Percentiles rank a stretch among this genome's conserved stretches.
These are phyloP conservation scores for Epichloe typhina DNA, from an alignment of 2,329 filamentous ascomycete genomes.

Conservation along the genomic window DNA sequence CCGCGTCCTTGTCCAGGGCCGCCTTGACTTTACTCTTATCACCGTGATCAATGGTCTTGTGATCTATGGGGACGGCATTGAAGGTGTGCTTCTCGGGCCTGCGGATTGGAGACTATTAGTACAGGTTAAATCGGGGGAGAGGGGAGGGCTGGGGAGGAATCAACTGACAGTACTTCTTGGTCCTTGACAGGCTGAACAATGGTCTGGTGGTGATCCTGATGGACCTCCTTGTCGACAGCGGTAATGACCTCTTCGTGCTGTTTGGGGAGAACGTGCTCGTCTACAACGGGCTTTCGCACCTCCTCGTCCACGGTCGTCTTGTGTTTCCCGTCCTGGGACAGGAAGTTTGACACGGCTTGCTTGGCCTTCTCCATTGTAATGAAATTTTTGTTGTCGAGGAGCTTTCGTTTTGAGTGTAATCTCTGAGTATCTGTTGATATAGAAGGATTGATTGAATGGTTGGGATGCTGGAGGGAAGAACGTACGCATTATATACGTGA, in stretches of 20 bases:
- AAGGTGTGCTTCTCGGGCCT: conserved; percentile 50
- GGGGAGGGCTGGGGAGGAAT: too few species aligned
- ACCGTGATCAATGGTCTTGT: conserved; percentile 49
- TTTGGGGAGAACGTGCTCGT: conserved; percentile 47
- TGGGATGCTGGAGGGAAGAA: not conserved
- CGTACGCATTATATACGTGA: too few species aligned
- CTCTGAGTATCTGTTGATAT: fast-evolving
- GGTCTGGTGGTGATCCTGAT: conserved; percentile 61
- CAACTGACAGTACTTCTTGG: conserved; percentile 28
- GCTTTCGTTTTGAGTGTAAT: too few species aligned
- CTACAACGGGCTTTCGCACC: conserved; percentile 44
- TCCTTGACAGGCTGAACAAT: conserved; percentile 48
- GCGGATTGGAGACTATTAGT: too few species aligned
- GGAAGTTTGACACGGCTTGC: conserved; percentile 46
- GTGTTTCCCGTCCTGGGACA: conserved; percentile 48
- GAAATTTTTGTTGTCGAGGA: too few species aligned
- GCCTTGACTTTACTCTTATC: conserved; percentile 33
- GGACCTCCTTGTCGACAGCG: conserved; percentile 54
- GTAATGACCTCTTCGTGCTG: conserved; percentile 48
- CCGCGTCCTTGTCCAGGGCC: conserved; percentile 37
- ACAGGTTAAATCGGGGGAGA: too few species aligned
- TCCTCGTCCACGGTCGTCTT: conserved; percentile 59
- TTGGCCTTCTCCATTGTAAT: conserved; percentile 49
- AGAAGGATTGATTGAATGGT: too few species aligned
- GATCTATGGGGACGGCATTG: conserved; percentile 43